Conservation (phyloP, 768 basidiomycete genomes). For the Tulasnella calospora region DNA sequence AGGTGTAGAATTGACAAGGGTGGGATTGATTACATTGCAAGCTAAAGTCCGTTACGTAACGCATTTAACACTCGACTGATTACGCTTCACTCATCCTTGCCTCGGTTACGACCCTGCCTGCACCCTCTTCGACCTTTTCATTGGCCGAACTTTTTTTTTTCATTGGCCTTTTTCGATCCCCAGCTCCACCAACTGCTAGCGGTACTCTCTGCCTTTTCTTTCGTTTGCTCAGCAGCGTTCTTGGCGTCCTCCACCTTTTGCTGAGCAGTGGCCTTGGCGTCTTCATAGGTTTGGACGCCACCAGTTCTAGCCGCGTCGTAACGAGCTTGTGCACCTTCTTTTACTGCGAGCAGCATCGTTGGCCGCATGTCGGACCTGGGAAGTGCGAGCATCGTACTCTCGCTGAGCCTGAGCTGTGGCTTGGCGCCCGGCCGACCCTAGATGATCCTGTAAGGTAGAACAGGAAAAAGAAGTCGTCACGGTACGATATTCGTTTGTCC, state of each 20-base stretch:
- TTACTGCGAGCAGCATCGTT: not conserved
- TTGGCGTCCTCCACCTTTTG: constrained; percentile 18
- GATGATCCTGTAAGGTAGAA: not conserved
- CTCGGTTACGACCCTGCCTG: constrained; percentile 17
- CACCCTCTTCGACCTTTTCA: constrained; percentile 16
- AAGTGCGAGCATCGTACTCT: not conserved
- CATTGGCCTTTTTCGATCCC: constrained; percentile 17
- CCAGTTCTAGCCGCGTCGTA: constrained; percentile 1
- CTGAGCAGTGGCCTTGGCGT: constrained; percentile 1
- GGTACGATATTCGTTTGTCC: no score
- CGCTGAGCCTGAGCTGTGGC: not conserved
- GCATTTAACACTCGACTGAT: not conserved
- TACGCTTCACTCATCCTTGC: constrained; percentile 1
- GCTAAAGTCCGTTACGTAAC: not conserved
- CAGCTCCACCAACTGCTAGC: constrained; percentile 21
- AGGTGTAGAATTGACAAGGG: not conserved
- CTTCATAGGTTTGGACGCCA: constrained; percentile 12
- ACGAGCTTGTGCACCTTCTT: constrained; percentile 1
- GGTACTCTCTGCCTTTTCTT: constrained; percentile 3
- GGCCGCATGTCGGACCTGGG: not conserved
- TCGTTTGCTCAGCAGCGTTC: constrained; percentile 6
- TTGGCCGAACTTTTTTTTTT: not conserved
- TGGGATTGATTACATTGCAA: not conserved
- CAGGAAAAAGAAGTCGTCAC: not conserved
- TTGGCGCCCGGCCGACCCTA: not conserved